Conservation (phyloP, 2,329 filamentous ascomycete genomes). For the Penicillium sp. region DNA sequence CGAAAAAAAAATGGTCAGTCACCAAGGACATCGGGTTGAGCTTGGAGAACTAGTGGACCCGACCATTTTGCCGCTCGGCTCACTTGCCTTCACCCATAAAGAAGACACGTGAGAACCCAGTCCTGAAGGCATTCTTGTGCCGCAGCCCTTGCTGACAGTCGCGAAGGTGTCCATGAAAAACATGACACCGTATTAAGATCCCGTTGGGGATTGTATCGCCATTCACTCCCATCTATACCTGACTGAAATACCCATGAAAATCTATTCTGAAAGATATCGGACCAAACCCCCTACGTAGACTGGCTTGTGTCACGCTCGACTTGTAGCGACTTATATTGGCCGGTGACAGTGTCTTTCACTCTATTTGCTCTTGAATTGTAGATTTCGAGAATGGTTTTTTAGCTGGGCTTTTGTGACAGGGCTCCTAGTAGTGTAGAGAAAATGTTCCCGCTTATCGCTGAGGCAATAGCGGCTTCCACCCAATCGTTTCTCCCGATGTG, state of each 20-base stretch:
- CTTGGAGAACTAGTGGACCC: neutral
- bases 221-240: neutral
- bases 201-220: neutral
- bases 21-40: neutral
- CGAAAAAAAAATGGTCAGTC: neutral
- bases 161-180: neutral
- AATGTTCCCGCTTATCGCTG: conserved; percentile 14
- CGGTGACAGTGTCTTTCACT: too few species aligned
- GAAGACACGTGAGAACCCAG: neutral
- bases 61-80: neutral
- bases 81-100: neutral
- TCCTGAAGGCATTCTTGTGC: neutral
- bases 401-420: neutral
- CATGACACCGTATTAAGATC: neutral
- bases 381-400: neutral
- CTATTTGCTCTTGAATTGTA: neutral
- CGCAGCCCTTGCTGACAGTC: neutral
- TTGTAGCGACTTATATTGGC: neutral
- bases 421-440: neutral
- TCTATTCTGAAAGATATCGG: neutral
- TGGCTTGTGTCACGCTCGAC: neutral
- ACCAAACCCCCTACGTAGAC: neutral
- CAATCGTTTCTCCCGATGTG: conserved; percentile 27
- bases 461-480: conserved; percentile 40
- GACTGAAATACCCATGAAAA: conserved; percentile 8